phyloP scores from a whole-genome alignment of 345 rosid genomes.

The Eutrema heterophyllum region DNA sequence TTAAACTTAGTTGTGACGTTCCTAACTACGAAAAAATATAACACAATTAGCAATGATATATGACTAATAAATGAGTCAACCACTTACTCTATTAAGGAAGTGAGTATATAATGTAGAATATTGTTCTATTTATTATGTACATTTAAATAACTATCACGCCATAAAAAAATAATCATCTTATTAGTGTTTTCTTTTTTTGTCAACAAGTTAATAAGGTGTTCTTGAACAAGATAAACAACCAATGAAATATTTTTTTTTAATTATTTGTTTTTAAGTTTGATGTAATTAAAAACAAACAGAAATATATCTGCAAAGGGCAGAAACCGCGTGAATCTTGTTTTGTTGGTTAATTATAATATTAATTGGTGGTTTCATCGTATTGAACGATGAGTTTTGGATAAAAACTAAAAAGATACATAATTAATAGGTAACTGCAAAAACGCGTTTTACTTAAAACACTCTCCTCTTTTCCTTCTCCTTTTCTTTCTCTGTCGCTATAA shows the following conservation, averaged over 20 bases:
- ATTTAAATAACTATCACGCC: too few relatives aligned
- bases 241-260: neutral
- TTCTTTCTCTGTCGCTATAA: neutral
- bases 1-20: too few relatives aligned
- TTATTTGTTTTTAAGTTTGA: neutral
- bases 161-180: too few relatives aligned
- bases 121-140: too few relatives aligned
- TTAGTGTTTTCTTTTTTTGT: too few relatives aligned
- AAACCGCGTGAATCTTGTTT: constrained; percentile 6
- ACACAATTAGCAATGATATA: too few relatives aligned
- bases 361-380: neutral
- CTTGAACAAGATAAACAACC: neutral
- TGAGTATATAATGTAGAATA: too few relatives aligned
- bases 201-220: too few relatives aligned
- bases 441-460: constrained; percentile 21
- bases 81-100: too few relatives aligned
- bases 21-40: too few relatives aligned
- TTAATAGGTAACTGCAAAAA: constrained; percentile 18
- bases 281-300: neutral
- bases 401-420: neutral
- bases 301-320: neutral
- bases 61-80: too few relatives aligned
- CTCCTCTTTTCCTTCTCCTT: neutral
- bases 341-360: too few relatives aligned
- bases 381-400: neutral